Evolutionary conservation across 1,139 yeast genomes (phyloP).

Genomic region (Hansenula sp.): DNA sequence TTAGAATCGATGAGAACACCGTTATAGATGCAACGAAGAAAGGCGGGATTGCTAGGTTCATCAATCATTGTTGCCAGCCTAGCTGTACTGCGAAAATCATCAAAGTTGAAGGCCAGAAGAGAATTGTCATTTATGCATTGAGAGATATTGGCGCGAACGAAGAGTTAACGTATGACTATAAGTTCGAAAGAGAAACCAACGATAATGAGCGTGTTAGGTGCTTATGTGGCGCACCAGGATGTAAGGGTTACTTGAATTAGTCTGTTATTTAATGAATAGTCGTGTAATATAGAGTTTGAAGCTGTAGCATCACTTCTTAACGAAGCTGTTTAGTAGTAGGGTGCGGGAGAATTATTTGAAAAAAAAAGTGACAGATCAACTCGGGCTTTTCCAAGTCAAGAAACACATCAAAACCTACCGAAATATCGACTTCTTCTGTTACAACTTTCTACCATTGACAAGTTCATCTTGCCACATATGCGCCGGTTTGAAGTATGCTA

Average conservation of each 20-base stretch:
- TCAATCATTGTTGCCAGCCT: slow-evolving; percentile 96
- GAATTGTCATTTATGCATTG: slow-evolving; percentile 92
- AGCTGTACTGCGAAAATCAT: slow-evolving; percentile 96
- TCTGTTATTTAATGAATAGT: not conserved
- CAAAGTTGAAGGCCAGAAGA: slow-evolving; percentile 88
- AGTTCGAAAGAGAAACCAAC: slow-evolving; percentile 87
- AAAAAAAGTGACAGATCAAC: too few species aligned
- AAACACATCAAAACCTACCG: too few species aligned
- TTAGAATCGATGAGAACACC: slow-evolving; percentile 89
- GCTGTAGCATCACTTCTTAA: too few species aligned
- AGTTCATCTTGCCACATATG: too few species aligned
- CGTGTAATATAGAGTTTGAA: not conserved
- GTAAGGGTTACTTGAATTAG: slow-evolving; percentile 86
- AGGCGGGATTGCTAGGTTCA: slow-evolving; percentile 95
- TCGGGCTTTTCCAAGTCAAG: too few species aligned
- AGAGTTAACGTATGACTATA: slow-evolving; percentile 92
- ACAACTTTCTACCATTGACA: too few species aligned
- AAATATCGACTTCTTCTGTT: too few species aligned
- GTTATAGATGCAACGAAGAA: slow-evolving; percentile 97
- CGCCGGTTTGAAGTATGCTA: too few species aligned
- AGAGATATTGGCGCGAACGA: slow-evolving; percentile 87
- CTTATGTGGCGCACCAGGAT: slow-evolving; percentile 90
- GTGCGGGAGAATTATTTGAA: too few species aligned
- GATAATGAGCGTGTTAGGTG: slow-evolving; percentile 90
- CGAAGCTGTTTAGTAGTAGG: too few species aligned